Percentiles rank a stretch among this genome's conserved stretches.
phyloP scores from a whole-genome alignment of 2,329 filamentous ascomycete genomes.

The Ploettnerulaceae sp. region DNA sequence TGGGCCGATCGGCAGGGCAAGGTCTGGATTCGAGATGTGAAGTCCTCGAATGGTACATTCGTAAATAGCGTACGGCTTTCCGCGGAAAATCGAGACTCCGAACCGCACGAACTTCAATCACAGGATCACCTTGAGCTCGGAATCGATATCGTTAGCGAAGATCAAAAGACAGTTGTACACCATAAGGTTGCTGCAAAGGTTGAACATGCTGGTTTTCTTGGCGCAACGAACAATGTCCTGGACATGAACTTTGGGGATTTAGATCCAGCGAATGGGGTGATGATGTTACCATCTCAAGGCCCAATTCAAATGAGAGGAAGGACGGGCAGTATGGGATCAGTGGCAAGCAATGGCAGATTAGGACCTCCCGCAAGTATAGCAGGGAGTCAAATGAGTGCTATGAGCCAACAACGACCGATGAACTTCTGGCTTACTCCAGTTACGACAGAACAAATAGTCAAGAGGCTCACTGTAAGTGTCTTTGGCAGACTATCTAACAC shows the following conservation, averaged over 20 bases:
- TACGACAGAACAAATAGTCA: slow-evolving; percentile 91
- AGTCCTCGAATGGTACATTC: slow-evolving; percentile 98
- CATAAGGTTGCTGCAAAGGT: slow-evolving; percentile 97
- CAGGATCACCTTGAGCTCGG: slow-evolving; percentile 90
- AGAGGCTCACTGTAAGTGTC: slow-evolving; percentile 46
- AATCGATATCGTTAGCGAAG: slow-evolving; percentile 97
- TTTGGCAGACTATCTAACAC: slow-evolving; percentile 7
- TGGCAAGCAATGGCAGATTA: slow-evolving; percentile 55
- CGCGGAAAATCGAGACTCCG: slow-evolving; percentile 91
- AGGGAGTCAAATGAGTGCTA: slow-evolving; percentile 47
- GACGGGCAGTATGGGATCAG: slow-evolving; percentile 61
- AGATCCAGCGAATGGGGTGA: slow-evolving; percentile 69
- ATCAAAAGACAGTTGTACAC: slow-evolving; percentile 96
- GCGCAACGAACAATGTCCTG: slow-evolving; percentile 67
- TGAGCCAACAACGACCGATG: slow-evolving; percentile 69
- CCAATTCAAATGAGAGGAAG: slow-evolving; percentile 67
- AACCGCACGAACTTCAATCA: slow-evolving; percentile 87
- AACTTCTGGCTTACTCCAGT: slow-evolving; percentile 85
- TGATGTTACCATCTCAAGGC: slow-evolving; percentile 65
- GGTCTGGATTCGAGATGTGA: slow-evolving; percentile 94
- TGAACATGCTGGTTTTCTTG: slow-evolving; percentile 85
- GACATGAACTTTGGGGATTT: slow-evolving; percentile 92
- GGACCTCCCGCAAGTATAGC: slow-evolving; percentile 48
- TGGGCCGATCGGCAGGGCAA: slow-evolving; percentile 84
- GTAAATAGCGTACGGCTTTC: slow-evolving; percentile 90